Evolutionary conservation across 306 rosid species (phyloP).

Genomic region (Senna siamea): DNA sequence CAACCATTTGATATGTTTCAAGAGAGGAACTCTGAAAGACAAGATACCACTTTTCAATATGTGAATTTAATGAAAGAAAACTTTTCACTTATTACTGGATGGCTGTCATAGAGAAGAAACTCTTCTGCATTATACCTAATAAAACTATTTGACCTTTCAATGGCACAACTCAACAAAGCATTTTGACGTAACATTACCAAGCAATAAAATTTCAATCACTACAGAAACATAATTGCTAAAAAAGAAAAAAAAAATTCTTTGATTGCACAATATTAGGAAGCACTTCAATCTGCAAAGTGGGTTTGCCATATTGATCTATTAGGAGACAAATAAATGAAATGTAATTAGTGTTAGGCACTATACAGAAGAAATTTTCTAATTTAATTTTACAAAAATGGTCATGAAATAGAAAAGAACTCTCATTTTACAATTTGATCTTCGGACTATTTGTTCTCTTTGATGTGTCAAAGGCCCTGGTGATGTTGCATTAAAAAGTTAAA

Average conservation of each 20-base stretch:
- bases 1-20: constrained; percentile 46
- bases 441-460: background rate
- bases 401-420: background rate
- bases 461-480: background rate
- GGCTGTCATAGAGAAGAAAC: background rate
- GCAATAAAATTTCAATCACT: background rate
- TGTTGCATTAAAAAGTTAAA: background rate
- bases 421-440: background rate
- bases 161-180: background rate
- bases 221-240: background rate
- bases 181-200: background rate
- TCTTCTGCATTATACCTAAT: background rate
- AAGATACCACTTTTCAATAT: background rate
- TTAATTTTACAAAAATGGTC: background rate
- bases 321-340: background rate
- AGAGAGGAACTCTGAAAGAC: constrained; percentile 23
- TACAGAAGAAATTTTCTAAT: background rate
- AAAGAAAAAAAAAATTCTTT: too few species aligned
- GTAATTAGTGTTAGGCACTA: background rate
- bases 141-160: background rate
- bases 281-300: background rate
- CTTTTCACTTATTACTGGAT: background rate
- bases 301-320: background rate
- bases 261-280: background rate
- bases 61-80: background rate